Conservation (phyloP, 768 basidiomycete species). For the Hortiboletus campestris region DNA sequence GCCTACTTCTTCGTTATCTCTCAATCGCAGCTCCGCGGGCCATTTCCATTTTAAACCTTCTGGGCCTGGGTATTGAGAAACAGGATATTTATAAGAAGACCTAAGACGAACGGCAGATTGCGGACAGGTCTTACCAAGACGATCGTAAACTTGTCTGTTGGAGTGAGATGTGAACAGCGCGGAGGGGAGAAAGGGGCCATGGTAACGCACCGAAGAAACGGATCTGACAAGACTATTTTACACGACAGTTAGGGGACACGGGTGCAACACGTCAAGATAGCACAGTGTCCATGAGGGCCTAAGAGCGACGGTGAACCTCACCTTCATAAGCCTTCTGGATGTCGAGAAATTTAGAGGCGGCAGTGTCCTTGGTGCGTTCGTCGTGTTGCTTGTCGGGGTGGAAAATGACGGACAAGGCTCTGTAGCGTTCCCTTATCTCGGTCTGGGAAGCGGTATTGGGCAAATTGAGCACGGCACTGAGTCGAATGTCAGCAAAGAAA, state of each 20-base stretch:
- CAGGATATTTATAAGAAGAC: conserved; percentile 10
- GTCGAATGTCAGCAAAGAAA: not conserved
- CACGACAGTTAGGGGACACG: conserved; percentile 14
- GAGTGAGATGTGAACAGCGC: conserved; percentile 13
- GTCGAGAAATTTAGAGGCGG: conserved; percentile 66
- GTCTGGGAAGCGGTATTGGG: conserved; percentile 57
- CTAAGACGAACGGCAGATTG: conserved; percentile 2
- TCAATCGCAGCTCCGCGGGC: conserved; percentile 44
- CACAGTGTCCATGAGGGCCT: not conserved
- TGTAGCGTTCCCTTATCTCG: conserved; percentile 75
- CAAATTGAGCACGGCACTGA: conserved; percentile 66
- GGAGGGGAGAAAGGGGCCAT: not conserved
- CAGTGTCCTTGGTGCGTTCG: conserved; percentile 51
- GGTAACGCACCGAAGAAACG: conserved; percentile 56
- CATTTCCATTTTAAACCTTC: conserved; percentile 43
- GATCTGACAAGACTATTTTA: conserved; percentile 63
- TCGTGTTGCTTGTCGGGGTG: conserved; percentile 84
- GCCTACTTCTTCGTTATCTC: conserved; percentile 48
- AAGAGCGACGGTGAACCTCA: conserved; percentile 26
- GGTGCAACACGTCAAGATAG: not conserved
- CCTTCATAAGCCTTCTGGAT: conserved; percentile 85
- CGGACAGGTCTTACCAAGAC: conserved; percentile 48
- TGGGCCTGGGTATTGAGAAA: conserved; percentile 26
- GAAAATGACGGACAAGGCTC: conserved; percentile 68
- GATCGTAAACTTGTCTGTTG: conserved; percentile 69